Base-by-base conservation (phyloP, 768 basidiomycete genomes). In the Auricularia sp. region DNA sequence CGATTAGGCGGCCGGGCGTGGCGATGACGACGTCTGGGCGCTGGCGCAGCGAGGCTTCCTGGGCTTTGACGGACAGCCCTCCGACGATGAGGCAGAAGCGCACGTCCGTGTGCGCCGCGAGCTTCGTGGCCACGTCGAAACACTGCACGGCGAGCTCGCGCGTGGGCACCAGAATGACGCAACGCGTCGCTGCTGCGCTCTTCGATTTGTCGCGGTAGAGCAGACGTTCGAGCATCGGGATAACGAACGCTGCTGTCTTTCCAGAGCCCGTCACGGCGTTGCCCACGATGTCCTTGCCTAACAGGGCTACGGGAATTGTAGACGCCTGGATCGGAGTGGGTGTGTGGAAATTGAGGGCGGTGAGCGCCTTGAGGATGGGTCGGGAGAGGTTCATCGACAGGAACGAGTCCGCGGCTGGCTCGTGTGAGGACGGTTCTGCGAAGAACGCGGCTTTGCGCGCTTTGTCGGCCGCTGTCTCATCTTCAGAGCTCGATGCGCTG, bases 281-380 rank as follows among this genome's bases (percentile, higher is more conserved):
- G 36, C 96, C 97, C 62, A 99, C 94, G 43, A 99, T 83, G 73
- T 99, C 97, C 72, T 97, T 94, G 61, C 97, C 97, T 29, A 95
- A 74, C 21, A 99, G 83, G 29, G 94, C 96, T 53, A 94, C 87
- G 18, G 97, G 97, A 63, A 99, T 92, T 12, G 95, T 89, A 53
- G 91, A 87, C 2, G 91, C 86, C 76, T 99, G 97, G 61, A 99
- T 98, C 1, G 97, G 97, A 1, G 97, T 99, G 7, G 97, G 97
- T 36, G 83, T 87, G 58, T 80, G 76, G 70, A 95, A 93, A 43
- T 85, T 84, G 16, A 98, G 79, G 6, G 86, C 79, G n/a, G 90
- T 87, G 61, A 98, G 77, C 14, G 95, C 90, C 71, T 94, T 96
- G 62, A 97, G 82, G 56, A 98, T 82, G 1, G 94, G 97, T 35